Evolutionary conservation across 2,329 filamentous ascomycete species (phyloP), one percentile per base, ranked within the genome.

Genomic region (Monosporascus sp.): DNA sequence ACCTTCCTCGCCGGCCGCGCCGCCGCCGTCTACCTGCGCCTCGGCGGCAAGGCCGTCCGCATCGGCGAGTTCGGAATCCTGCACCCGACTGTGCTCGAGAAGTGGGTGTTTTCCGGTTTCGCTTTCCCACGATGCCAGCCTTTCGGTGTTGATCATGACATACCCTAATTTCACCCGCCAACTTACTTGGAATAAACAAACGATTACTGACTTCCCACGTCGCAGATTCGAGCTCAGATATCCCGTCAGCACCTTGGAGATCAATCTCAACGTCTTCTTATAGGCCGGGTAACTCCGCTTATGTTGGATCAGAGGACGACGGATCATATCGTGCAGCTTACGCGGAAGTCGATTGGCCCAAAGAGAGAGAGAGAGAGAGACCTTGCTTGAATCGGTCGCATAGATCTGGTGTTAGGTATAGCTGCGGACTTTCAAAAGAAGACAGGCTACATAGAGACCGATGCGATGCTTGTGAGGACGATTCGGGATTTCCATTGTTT

Each of bases 1-100:
- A 97, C 92, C 43, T 99, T 96, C 79, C 93, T 99, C 74, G 78
- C 84, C 41, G 94, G 93, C 43, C 90, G 96, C 67, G 88, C 90
- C 17, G 94, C 94, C 9, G 86, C 89, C 48, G 87, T 99, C 57
- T 88, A 88, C 70, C 76, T 96, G 56, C 84, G 88, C 50, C 73
- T 93, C 31, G 82, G 74, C 37, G 90, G 88, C 54, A 88, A 91
- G 77, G 81, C 87, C 59, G 76, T 81, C 56, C 81, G 86, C 50
- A 89, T 99, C 65, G 94, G 94, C 65, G 85, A 89, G 70, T 94
- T 99, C 67, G 94, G 94, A 65, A 93, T 99, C 62, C 73, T 99
- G 68, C 93, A 99, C 72, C 95, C 94, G 44, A 87, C 85, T 6
- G 94, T 97, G 60, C 77, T 97, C 65, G 90, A 96, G 70, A 94